Evolutionary conservation across 768 basidiomycete species (phyloP).

Genomic region (Mycena venus): DNA sequence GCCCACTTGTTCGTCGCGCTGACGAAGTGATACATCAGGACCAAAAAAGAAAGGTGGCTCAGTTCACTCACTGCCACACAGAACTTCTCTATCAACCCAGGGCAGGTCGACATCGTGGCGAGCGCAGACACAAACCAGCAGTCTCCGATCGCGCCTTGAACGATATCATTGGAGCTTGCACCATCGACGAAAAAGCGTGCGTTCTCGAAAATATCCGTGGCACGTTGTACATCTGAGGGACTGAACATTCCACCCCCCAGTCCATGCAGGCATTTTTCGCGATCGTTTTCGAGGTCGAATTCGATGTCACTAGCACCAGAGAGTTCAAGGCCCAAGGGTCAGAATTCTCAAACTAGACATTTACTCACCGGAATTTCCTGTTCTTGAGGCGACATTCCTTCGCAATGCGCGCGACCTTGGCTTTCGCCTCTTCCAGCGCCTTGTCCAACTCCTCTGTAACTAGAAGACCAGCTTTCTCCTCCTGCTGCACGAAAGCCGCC

Average conservation of each 20-base stretch:
- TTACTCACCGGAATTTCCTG: slow-evolving; percentile 62
- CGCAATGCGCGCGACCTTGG: slow-evolving; percentile 59
- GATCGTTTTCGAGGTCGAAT: slow-evolving; percentile 65
- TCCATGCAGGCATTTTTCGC: slow-evolving; percentile 54
- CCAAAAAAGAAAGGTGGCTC: not conserved
- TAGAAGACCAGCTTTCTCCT: slow-evolving; percentile 48
- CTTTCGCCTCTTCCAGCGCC: slow-evolving; percentile 60
- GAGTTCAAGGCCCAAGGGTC: not conserved
- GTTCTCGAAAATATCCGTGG: slow-evolving; percentile 65
- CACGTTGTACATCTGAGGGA: slow-evolving; percentile 59
- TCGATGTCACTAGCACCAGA: slow-evolving; percentile 61
- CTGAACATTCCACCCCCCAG: slow-evolving; percentile 37
- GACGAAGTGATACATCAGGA: not conserved
- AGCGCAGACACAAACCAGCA: slow-evolving; percentile 70
- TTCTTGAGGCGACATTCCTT: slow-evolving; percentile 61
- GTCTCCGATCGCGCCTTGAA: slow-evolving; percentile 64
- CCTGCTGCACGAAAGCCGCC: slow-evolving; percentile 33
- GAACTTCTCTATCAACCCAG: slow-evolving; percentile 62
- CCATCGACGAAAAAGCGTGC: slow-evolving; percentile 64
- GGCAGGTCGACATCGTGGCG: slow-evolving; percentile 59
- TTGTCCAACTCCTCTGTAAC: slow-evolving; percentile 61
- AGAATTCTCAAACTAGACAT: not conserved
- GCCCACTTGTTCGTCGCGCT: slow-evolving; percentile 66
- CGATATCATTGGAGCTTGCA: slow-evolving; percentile 57
- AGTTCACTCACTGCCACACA: slow-evolving; percentile 59